Evolutionary conservation across 768 basidiomycete species (phyloP).

Genomic region (button mushroom (Agaricus bisporus)): DNA sequence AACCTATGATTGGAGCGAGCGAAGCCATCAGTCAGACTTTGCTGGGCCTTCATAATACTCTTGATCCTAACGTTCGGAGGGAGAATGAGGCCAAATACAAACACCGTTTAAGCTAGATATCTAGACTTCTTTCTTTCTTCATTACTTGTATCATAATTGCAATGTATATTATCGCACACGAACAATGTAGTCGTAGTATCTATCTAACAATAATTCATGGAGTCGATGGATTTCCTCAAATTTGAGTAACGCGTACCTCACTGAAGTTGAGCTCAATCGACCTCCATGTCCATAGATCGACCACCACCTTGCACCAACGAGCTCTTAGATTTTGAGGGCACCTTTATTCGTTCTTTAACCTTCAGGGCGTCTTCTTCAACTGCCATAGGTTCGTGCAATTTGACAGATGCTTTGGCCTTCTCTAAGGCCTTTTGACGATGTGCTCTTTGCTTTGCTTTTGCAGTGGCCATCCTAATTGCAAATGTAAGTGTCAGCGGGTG

Average conservation of each 20-base stretch:
- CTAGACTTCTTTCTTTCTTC: not conserved
- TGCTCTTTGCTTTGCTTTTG: constrained; percentile 69
- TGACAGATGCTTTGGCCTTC: constrained; percentile 51
- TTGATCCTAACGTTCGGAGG: constrained; percentile 78
- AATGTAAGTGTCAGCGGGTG: not conserved
- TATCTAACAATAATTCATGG: constrained; percentile 8
- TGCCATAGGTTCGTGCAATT: constrained; percentile 59
- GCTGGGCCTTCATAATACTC: constrained; percentile 85
- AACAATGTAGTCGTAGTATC: constrained; percentile 12
- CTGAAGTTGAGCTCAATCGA: constrained; percentile 43
- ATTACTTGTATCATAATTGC: constrained; percentile 6
- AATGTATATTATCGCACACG: constrained; percentile 9
- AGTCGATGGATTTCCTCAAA: not conserved
- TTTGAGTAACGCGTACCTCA: not conserved
- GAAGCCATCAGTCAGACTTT: constrained; percentile 96
- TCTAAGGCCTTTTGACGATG: constrained; percentile 65
- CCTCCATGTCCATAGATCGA: constrained; percentile 87
- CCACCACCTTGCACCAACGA: constrained; percentile 81
- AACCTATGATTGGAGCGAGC: constrained; percentile 96
- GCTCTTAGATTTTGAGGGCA: constrained; percentile 53
- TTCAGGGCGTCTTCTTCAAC: constrained; percentile 25
- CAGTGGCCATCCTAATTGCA: constrained; percentile 69
- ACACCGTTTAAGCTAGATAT: constrained; percentile 39
- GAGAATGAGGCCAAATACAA: constrained; percentile 97
- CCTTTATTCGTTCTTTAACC: constrained; percentile 72